These are phyloP conservation scores for Populus hybrid DNA, from an alignment of 441 rosid genomes.

Conservation along the genomic window DNA sequence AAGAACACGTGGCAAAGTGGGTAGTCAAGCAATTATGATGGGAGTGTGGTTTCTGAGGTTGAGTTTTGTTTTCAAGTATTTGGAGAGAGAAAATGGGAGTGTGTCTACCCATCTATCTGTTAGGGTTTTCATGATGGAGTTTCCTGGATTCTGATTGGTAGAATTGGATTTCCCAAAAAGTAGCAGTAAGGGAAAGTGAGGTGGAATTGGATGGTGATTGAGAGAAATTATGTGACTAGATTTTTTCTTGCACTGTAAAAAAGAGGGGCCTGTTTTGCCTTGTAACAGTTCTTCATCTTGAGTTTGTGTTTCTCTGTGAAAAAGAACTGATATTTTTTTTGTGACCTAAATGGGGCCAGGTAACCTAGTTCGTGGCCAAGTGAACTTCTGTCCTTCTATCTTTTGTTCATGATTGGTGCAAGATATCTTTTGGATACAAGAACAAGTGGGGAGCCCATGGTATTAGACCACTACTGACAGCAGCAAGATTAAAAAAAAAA, in stretches of 20 bases:
- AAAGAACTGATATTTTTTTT: slow-evolving; percentile 26
- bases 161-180: slow-evolving; percentile 44
- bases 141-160: slow-evolving; percentile 57
- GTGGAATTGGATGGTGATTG: slow-evolving; percentile 21
- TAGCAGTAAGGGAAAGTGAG: neutral
- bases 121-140: slow-evolving; percentile 35
- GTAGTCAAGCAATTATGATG: slow-evolving; percentile 21
- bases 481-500: neutral
- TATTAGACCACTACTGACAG: neutral
- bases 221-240: slow-evolving; percentile 7
- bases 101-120: slow-evolving; percentile 32
- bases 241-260: slow-evolving; percentile 5
- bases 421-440: neutral
- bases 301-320: slow-evolving; percentile 13
- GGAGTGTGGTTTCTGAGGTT: slow-evolving; percentile 29
- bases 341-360: neutral
- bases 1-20: slow-evolving; percentile 69
- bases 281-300: slow-evolving; percentile 19
- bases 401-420: neutral
- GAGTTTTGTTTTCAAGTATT: slow-evolving; percentile 30
- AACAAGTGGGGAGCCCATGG: neutral
- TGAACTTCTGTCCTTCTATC: neutral
- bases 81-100: slow-evolving; percentile 16
- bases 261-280: neutral
- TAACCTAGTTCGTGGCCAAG: neutral